Conservation (phyloP, 1,284 basidiomycete species). For the Austroboletus niveus region DNA sequence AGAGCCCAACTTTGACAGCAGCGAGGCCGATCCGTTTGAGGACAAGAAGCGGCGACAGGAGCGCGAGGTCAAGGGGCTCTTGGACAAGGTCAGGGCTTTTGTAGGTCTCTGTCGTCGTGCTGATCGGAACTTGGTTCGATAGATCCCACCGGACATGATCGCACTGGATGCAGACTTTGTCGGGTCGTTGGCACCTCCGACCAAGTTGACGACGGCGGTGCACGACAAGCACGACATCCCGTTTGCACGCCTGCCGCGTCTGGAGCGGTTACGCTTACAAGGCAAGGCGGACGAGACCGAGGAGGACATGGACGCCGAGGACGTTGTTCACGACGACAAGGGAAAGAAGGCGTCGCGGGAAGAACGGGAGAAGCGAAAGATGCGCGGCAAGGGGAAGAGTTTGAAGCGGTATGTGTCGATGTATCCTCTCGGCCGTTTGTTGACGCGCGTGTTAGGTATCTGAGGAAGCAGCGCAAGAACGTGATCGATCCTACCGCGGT, state of each 20-base stretch:
- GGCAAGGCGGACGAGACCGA: constrained; percentile 76
- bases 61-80: constrained; percentile 84
- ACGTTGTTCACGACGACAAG: constrained; percentile 36
- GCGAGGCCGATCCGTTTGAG: constrained; percentile 95
- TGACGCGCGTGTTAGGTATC: constrained; percentile 41
- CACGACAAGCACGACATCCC: constrained; percentile 54
- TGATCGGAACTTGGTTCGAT: background rate
- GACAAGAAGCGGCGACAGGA: constrained; percentile 80
- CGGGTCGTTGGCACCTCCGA: constrained; percentile 66
- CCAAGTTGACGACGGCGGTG: constrained; percentile 56
- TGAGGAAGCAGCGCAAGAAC: constrained; percentile 90
- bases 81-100: constrained; percentile 75
- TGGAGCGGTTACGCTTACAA: constrained; percentile 68
- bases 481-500: constrained; percentile 87
- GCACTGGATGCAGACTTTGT: constrained; percentile 85
- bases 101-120: background rate
- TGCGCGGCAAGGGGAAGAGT: constrained; percentile 83
- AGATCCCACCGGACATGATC: constrained; percentile 94
- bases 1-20: constrained; percentile 93
- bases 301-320: constrained; percentile 33
- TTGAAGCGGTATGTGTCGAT: constrained; percentile 60
- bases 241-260: constrained; percentile 69
- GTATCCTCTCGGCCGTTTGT: background rate
- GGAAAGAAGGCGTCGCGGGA: constrained; percentile 36
- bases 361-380: constrained; percentile 75